phyloP scores from a whole-genome alignment of 2,329 filamentous ascomycete species.

The Trichoderma atrobrunneum region DNA sequence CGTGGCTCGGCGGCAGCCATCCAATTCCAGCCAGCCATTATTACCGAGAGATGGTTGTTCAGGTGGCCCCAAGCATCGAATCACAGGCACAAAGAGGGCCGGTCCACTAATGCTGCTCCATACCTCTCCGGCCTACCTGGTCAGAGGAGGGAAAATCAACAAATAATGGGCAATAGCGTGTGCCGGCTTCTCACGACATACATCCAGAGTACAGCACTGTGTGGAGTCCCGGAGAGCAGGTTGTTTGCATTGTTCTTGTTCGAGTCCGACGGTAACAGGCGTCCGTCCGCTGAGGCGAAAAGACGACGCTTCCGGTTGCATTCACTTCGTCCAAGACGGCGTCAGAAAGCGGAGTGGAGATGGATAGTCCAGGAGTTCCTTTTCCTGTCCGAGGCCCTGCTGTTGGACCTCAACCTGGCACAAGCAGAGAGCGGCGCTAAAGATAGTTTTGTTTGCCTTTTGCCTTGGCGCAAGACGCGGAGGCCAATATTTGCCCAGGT shows the following conservation, averaged over 20 bases:
- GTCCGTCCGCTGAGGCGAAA: background rate
- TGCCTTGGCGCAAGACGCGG: conserved; percentile 9
- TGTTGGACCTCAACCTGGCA: background rate
- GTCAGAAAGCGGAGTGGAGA: background rate
- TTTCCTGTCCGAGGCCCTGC: background rate
- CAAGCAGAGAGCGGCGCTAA: background rate
- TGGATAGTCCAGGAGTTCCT: background rate
- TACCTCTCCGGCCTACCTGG: background rate
- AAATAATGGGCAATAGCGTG: background rate
- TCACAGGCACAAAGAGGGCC: background rate
- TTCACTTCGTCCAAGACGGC: background rate
- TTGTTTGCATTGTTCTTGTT: conserved; percentile 1
- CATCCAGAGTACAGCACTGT: background rate
- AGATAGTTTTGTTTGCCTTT: conserved; percentile 6
- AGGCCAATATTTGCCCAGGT: conserved; percentile 6
- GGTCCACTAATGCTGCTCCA: conserved; percentile 5
- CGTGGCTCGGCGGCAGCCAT: conserved; percentile 7
- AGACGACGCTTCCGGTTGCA: background rate
- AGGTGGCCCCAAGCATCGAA: background rate
- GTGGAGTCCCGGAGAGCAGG: background rate
- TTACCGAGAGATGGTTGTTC: conserved; percentile 6
- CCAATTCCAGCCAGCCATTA: conserved; percentile 10
- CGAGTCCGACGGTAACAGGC: background rate
- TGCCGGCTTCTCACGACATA: background rate
- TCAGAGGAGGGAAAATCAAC: background rate